Evolutionary conservation across 495 filamentous ascomycete species (phyloP).

Genomic region (Immersiella caudata): DNA sequence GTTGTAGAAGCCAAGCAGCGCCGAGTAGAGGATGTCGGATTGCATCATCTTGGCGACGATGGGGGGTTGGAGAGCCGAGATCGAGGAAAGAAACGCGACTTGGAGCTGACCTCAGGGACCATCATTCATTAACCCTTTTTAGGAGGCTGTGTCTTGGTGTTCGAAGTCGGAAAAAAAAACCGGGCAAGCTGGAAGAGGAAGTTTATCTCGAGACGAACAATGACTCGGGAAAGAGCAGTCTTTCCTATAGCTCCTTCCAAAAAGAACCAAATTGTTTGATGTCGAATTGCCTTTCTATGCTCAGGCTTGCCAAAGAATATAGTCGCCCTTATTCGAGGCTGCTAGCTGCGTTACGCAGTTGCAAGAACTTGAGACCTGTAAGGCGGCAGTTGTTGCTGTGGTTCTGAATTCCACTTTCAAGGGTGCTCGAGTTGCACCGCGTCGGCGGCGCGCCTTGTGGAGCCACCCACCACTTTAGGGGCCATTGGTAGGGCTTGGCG

Average conservation of each 20-base stretch:
- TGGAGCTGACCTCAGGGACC: background rate
- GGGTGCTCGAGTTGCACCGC: background rate
- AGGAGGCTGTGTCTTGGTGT: background rate
- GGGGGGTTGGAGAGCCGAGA: background rate
- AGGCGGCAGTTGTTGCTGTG: background rate
- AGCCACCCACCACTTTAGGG: background rate
- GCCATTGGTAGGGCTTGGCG: background rate
- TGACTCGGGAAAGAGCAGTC: background rate
- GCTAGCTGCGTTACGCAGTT: background rate
- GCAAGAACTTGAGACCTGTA: background rate
- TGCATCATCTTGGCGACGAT: slow-evolving; percentile 30
- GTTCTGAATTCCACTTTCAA: background rate
- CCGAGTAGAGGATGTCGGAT: slow-evolving; percentile 24
- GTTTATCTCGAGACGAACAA: background rate
- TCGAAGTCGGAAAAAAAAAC: no score
- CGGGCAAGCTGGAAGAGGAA: background rate
- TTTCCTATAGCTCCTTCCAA: background rate
- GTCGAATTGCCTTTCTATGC: background rate
- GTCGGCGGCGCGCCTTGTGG: background rate
- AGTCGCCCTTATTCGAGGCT: background rate
- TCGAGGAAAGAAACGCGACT: background rate
- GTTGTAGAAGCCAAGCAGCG: slow-evolving; percentile 34
- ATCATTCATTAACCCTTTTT: slow-evolving; percentile 5
- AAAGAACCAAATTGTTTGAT: background rate
- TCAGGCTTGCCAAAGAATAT: background rate